These are phyloP conservation scores for Andrographis paniculata DNA, from an alignment of 305 asterid genomes.

Conservation along the genomic window DNA sequence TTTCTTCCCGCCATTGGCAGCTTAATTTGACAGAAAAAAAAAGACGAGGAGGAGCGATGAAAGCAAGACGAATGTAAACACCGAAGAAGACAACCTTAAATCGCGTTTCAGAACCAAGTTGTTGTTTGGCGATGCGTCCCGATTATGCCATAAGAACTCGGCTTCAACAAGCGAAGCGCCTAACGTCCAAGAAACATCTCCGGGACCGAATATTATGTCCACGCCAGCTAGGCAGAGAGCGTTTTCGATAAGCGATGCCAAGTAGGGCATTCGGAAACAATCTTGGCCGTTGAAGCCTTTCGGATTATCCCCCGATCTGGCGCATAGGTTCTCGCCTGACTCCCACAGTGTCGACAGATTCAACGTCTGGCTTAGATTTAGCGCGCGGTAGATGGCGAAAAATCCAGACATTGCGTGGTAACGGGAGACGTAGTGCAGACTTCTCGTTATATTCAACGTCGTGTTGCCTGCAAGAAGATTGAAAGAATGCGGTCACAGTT, in stretches of 20 bases:
- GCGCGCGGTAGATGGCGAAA: conserved; percentile 43
- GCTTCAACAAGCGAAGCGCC: conserved; percentile 78
- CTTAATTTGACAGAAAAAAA: conserved; percentile 47
- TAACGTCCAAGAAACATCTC: conserved; percentile 73
- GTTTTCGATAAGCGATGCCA: conserved; percentile 54
- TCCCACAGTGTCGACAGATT: conserved; percentile 46
- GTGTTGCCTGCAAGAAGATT: conserved; percentile 35
- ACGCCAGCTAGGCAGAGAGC: conserved; percentile 51
- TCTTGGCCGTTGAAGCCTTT: conserved; percentile 25
- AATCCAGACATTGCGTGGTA: conserved; percentile 78
- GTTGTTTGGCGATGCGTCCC: conserved; percentile 17
- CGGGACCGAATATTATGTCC: conserved; percentile 69
- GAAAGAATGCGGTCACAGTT: conserved; percentile 5
- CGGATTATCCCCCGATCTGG: conserved; percentile 29
- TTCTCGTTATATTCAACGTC: conserved; percentile 33
- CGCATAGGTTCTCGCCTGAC: conserved; percentile 43
- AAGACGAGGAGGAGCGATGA: conserved; percentile 34
- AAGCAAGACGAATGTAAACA: conserved; percentile 37
- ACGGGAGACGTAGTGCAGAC: conserved; percentile 27
- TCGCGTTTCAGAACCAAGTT: conserved; percentile 18
- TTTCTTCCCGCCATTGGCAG: conserved; percentile 56
- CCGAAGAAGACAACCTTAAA: conserved; percentile 32
- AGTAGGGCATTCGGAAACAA: conserved; percentile 64
- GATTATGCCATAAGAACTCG: conserved; percentile 37
- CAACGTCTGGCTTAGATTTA: conserved; percentile 48